Base-by-base conservation (phyloP, 148 eudicot species). In the Selenicereus undatus region DNA sequence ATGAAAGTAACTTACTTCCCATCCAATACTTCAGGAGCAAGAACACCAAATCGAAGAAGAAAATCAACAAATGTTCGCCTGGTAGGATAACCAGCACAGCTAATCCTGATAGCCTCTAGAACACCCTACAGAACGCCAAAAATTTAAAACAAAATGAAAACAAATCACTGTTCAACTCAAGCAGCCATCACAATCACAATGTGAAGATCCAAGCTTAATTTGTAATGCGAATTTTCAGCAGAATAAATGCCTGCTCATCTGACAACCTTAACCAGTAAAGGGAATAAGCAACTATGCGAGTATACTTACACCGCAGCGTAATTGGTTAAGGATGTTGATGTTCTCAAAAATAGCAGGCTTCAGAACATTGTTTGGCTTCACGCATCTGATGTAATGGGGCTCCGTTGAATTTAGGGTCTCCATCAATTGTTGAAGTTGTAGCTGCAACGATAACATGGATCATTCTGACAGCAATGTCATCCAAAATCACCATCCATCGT, bases 21-120 rank as follows among this genome's bases (percentile, higher is more conserved):
- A 32, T 92, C 99, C 80, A 90, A 83, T 84, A 89, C 89, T 86
- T 94, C 99, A 0, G 99, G 98, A 89, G 97, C 98, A 87, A 97
- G 97, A 77, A 94, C 92, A 84, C 97, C 97, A 89, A 97, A 97
- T 69, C 99, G 92, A 26, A 90, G 88, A 79, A 97, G 93, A 89
- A 97, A 97, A 86, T 97, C 99, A 73, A 84, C 88, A 85, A 97
- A 97, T 77, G 99, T 94, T 79, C 98, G 87, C 84, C 99, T 91
- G 14, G 99, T 97, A 29, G 99, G 99, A 87, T 97, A 97, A 80
- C 99, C 99, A 85, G 99, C 99, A 86, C 99, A 97, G 77, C 99
- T 97, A 79, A 97, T 97, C 84, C 99, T 90, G 85, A 97, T 97
- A 79, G 99, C 99, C 90, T 97, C 99, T 78, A 97, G 96, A 81